Evolutionary conservation across 1,139 yeast species (phyloP), one percentile per base, ranked within the genome.

Genomic region (Casaregolazyma lundiana): DNA sequence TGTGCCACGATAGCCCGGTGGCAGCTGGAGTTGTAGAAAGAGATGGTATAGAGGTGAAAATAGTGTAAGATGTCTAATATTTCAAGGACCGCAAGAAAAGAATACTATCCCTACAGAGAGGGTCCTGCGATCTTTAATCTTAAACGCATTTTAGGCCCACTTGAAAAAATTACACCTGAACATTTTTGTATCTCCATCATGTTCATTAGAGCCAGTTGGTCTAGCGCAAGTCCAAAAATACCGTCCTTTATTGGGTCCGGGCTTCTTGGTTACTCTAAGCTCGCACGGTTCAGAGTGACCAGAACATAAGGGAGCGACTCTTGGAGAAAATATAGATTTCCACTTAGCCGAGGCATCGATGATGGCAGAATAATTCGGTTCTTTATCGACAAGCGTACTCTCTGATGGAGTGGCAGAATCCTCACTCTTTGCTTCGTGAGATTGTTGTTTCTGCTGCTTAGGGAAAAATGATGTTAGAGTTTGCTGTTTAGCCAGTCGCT

Each of bases 151-250:
- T 18, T 19, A 42, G 5, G 50, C 50, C 71, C 72, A 67, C 42
- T 66, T 58, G 48, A 68, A 68, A 48, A 45, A 68, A 29, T 60
- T 56, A 49, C 73, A 69, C 11, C 67, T 54, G 36, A 47, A 63
- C 11, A 32, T 13, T 53, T 52, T 5, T 17, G 49, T 39, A n/a
- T 50, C 49, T 4, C 50, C 50, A 17, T 50, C 42, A 36, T 58
- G 51, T 18, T 53, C 52, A 4, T 54, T 52, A 22, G 56, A 62
- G 4, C 68, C 70, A 18, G 58, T 51, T 0, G 70, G 66, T 37
- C 68, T 56, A 6, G 66, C 48, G 41, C 73, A 69, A 9, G 57
- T 56, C 73, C 73, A 69, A 47, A 70, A 69, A 4, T 59, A 57
- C 7, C 72, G 57, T 11, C 72, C 72, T 40, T 58, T 57, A 48